phyloP scores from a whole-genome alignment of 176 grass and related monocot species.

The Musa acuminata region DNA sequence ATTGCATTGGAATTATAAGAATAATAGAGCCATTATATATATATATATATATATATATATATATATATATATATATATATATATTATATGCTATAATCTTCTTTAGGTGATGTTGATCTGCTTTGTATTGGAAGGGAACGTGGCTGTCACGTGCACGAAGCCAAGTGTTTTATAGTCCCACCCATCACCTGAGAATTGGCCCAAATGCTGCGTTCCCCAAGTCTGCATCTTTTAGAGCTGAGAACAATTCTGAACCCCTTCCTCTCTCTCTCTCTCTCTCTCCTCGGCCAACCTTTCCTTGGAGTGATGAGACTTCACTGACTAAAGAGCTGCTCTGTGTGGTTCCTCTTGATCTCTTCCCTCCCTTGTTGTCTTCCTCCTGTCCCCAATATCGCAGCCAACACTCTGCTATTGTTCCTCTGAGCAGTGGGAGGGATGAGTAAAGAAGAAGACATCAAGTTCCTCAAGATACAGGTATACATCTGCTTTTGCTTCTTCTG shows the following conservation, averaged over 20 bases:
- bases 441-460: slow-evolving; percentile 24
- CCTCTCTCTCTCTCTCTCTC: neutral
- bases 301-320: neutral
- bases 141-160: too few relatives aligned
- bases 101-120: too few relatives aligned
- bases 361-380: neutral
- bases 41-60: too few relatives aligned
- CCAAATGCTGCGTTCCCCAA: neutral
- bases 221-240: neutral
- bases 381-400: neutral
- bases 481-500: neutral
- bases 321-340: neutral
- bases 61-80: too few relatives aligned
- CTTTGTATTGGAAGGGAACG: too few relatives aligned
- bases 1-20: too few relatives aligned
- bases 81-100: too few relatives aligned
- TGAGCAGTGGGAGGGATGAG: slow-evolving; percentile 17
- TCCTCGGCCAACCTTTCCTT: neutral
- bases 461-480: slow-evolving; percentile 26
- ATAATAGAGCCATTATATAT: too few relatives aligned
- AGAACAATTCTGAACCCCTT: neutral
- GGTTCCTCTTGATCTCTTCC: slow-evolving; percentile 5
- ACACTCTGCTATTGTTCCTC: neutral
- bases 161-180: too few relatives aligned
- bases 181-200: too few relatives aligned